These are phyloP conservation scores for Neonothopanus nambi DNA, from an alignment of 1,284 basidiomycete species.

Conservation along the genomic window DNA sequence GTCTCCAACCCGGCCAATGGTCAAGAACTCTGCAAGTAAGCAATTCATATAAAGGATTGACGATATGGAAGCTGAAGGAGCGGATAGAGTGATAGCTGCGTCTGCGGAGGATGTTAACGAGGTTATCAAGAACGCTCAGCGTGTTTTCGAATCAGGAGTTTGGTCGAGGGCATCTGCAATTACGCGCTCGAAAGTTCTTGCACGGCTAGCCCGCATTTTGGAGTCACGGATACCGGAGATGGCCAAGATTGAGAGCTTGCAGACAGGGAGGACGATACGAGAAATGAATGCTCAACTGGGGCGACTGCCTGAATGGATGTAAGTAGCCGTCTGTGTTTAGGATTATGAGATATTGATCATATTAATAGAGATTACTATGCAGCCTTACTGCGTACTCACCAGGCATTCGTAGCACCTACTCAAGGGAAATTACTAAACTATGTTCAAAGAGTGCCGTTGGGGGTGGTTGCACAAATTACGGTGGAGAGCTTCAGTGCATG, in stretches of 20 bases:
- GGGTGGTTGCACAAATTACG: constrained; percentile 83
- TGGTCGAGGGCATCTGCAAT: constrained; percentile 67
- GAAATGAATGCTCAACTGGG: constrained; percentile 79
- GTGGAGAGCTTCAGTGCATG: constrained; percentile 34
- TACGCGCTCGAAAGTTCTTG: constrained; percentile 64
- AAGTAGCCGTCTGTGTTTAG: constrained; percentile 28
- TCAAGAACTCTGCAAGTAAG: constrained; percentile 57
- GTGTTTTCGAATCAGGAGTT: constrained; percentile 58
- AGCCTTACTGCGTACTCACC: constrained; percentile 67
- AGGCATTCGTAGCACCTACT: constrained; percentile 72
- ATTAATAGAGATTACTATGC: constrained; percentile 69
- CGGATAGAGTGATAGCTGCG: constrained; percentile 14
- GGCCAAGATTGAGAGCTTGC: constrained; percentile 68
- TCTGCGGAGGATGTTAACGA: constrained; percentile 45
- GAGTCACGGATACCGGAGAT: constrained; percentile 57
- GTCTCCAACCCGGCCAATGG: constrained; percentile 71
- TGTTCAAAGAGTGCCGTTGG: constrained; percentile 75
- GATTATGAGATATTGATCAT: constrained; percentile 7
- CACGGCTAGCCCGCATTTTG: constrained; percentile 61
- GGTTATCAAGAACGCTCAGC: constrained; percentile 57
- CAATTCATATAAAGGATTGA: constrained; percentile 15
- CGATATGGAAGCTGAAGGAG: constrained; percentile 3
- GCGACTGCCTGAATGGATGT: constrained; percentile 82
- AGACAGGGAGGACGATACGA: constrained; percentile 74
- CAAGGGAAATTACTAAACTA: constrained; percentile 78